Evolutionary conservation across 2,329 filamentous ascomycete species (phyloP).

Genomic region (Fusarium pseudograminearum): DNA sequence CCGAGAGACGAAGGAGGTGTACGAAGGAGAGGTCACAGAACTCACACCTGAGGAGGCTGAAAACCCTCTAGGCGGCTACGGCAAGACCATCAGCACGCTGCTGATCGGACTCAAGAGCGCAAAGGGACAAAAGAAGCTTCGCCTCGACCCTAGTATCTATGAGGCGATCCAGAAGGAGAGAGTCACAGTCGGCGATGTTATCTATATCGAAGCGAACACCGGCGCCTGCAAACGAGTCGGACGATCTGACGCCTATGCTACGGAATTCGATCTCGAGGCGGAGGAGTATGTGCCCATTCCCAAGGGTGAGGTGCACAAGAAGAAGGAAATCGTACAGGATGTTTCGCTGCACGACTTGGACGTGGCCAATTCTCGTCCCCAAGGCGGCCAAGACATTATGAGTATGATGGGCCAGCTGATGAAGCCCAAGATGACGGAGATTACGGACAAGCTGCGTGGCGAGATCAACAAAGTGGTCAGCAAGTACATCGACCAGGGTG

Average conservation of each 20-base stretch:
- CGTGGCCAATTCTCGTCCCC: constrained; percentile 92
- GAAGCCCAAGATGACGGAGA: constrained; percentile 99
- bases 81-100: constrained; percentile 95
- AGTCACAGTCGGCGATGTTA: constrained; percentile 94
- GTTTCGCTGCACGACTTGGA: constrained; percentile 97
- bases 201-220: constrained; percentile 99
- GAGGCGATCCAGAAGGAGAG: constrained; percentile 99
- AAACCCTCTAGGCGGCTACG: constrained; percentile 96
- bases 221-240: constrained; percentile 98
- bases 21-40: constrained; percentile 98
- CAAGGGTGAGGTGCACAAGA: constrained; percentile 99
- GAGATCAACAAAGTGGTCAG: constrained; percentile 99
- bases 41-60: constrained; percentile 97
- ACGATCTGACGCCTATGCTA: constrained; percentile 95
- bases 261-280: constrained; percentile 97
- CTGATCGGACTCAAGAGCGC: constrained; percentile 95
- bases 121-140: constrained; percentile 96
- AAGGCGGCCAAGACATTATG: constrained; percentile 99
- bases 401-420: constrained; percentile 99
- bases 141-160: constrained; percentile 97
- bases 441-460: constrained; percentile 93
- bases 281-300: constrained; percentile 99
- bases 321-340: constrained; percentile 99
- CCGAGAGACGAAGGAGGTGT: constrained; percentile 98
- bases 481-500: constrained; percentile 98